Percentiles rank a stretch among this genome's conserved stretches.
Evolutionary conservation across 768 basidiomycete species (phyloP).

Genomic region (Obba rivulosa): DNA sequence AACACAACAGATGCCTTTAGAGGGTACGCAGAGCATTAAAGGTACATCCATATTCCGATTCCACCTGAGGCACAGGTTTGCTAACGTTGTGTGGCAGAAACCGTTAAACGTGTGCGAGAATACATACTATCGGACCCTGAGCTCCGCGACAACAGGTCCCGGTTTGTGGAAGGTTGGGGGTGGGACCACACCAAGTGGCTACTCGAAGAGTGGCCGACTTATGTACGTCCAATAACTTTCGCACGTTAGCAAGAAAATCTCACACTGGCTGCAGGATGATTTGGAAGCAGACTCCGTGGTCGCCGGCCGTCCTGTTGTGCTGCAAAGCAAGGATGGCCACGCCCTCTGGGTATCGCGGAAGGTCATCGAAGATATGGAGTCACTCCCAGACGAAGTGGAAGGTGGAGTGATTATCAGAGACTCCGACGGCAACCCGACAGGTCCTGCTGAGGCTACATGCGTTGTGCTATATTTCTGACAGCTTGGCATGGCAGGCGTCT

Average conservation of each 20-base stretch:
- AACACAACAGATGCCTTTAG: slow-evolving; percentile 55
- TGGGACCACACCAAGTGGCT: slow-evolving; percentile 90
- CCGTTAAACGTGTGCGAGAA: slow-evolving; percentile 52
- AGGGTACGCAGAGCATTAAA: slow-evolving; percentile 51
- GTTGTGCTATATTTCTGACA: not conserved
- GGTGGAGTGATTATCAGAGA: slow-evolving; percentile 81
- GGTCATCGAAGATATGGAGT: slow-evolving; percentile 50
- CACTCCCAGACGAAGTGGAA: slow-evolving; percentile 64
- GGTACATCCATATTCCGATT: slow-evolving; percentile 30
- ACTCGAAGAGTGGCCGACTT: slow-evolving; percentile 54
- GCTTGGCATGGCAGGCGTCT: slow-evolving; percentile 43
- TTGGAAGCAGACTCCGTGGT: slow-evolving; percentile 69
- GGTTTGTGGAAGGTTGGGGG: slow-evolving; percentile 74
- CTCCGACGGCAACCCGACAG: slow-evolving; percentile 60
- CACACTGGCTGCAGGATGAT: slow-evolving; percentile 43
- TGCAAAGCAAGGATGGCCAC: slow-evolving; percentile 86
- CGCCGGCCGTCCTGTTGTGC: slow-evolving; percentile 60
- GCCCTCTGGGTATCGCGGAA: slow-evolving; percentile 79
- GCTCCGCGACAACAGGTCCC: slow-evolving; percentile 47
- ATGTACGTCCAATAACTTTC: slow-evolving; percentile 38
- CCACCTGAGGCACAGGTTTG: not conserved
- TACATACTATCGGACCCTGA: slow-evolving; percentile 58
- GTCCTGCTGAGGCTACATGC: slow-evolving; percentile 29
- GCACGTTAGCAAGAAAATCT: not conserved
- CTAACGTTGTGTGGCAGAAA: slow-evolving; percentile 37